Percentiles rank a stretch among this genome's conserved stretches.
Evolutionary conservation across 345 rosid genomes (phyloP).

Genomic region (Geranium brycei): DNA sequence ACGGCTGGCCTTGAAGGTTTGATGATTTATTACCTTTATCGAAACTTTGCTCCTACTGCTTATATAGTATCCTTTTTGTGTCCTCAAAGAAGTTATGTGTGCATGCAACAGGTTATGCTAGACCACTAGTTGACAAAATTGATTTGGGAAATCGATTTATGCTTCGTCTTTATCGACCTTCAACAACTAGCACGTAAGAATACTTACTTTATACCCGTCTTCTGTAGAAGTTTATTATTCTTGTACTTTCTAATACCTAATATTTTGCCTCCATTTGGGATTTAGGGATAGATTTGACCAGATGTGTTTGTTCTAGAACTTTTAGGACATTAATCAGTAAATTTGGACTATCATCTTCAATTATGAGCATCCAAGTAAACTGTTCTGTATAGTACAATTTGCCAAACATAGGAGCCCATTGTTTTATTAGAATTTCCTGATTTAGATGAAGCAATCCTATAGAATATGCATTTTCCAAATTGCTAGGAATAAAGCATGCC

Average conservation of each 20-base stretch:
- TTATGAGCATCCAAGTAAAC: too few relatives aligned
- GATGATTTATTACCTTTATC: slow-evolving; percentile 8
- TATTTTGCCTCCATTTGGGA: neutral
- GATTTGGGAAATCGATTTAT: slow-evolving; percentile 57
- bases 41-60: neutral
- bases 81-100: slow-evolving; percentile 8
- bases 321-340: too few relatives aligned
- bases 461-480: too few relatives aligned
- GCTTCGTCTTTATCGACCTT: slow-evolving; percentile 83
- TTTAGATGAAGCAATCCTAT: too few relatives aligned
- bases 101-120: slow-evolving; percentile 60
- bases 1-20: slow-evolving; percentile 97
- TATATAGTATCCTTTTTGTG: neutral
- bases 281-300: too few relatives aligned
- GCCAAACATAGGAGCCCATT: too few relatives aligned
- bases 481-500: too few relatives aligned
- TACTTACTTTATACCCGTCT: slow-evolving; percentile 1
- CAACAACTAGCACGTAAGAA: slow-evolving; percentile 86
- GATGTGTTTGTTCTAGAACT: too few relatives aligned
- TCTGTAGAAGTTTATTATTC: neutral
- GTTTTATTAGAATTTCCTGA: too few relatives aligned
- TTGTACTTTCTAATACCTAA: neutral
- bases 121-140: slow-evolving; percentile 84
- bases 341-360: too few relatives aligned
- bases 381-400: too few relatives aligned